These are phyloP conservation scores for Fusarium begoniae DNA, from an alignment of 2,329 filamentous ascomycete genomes.

Conservation along the genomic window DNA sequence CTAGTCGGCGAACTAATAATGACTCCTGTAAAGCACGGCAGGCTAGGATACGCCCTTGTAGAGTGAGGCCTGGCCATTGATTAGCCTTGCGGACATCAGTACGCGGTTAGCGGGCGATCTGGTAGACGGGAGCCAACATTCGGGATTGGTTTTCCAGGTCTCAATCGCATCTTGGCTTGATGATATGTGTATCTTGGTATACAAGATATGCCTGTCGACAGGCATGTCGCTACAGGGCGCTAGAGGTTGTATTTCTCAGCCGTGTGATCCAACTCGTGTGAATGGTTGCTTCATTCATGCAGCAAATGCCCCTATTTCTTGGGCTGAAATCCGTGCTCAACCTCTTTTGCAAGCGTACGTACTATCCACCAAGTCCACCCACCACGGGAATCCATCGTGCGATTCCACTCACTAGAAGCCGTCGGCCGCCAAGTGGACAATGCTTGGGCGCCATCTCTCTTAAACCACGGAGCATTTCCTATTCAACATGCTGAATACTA, in stretches of 20 bases:
- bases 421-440: slow-evolving; percentile 34
- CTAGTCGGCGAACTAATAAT: slow-evolving; percentile 1
- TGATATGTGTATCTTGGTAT: background rate
- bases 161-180: background rate
- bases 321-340: slow-evolving; percentile 30
- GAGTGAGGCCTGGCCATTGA: slow-evolving; percentile 12
- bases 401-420: slow-evolving; percentile 16
- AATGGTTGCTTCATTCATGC: background rate
- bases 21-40: background rate
- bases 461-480: slow-evolving; percentile 7
- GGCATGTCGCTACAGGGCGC: background rate
- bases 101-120: slow-evolving; percentile 19
- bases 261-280: background rate
- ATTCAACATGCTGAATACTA: background rate
- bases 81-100: background rate
- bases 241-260: background rate
- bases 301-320: slow-evolving; percentile 18
- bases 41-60: background rate
- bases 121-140: slow-evolving; percentile 5
- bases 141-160: background rate
- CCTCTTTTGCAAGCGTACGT: slow-evolving; percentile 12
- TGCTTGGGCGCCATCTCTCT: slow-evolving; percentile 23
- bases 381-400: slow-evolving; percentile 30
- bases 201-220: background rate
- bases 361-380: slow-evolving; percentile 20